Evolutionary conservation across 192 early-diverging fungal genomes (phyloP).

Genomic region (Kappamyces sp.): DNA sequence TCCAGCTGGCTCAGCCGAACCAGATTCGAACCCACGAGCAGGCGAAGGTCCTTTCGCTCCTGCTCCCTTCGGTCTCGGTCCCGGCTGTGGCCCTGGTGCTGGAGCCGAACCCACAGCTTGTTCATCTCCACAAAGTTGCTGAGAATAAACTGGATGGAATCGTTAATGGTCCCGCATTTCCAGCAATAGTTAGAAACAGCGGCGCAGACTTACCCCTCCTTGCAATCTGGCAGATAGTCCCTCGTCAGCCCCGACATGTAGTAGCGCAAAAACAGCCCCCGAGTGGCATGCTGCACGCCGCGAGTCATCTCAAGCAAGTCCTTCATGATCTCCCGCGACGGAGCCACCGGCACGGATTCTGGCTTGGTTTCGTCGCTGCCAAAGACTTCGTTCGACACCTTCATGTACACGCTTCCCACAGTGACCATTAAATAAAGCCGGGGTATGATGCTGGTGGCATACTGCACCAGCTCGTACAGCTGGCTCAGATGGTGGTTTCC

Average conservation of each 20-base stretch:
- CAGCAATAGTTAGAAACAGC: conserved; percentile 17
- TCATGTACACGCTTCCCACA: conserved; percentile 94
- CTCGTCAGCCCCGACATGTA: conserved; percentile 93
- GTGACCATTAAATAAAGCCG: conserved; percentile 99
- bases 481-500: conserved; percentile 72
- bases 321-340: conserved; percentile 92
- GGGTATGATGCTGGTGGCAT: conserved; percentile 97
- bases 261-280: conserved; percentile 94
- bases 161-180: conserved; percentile 76
- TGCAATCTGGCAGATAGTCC: conserved; percentile 85
- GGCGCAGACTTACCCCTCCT: conserved; percentile 19
- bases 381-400: conserved; percentile 53
- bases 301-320: conserved; percentile 99
- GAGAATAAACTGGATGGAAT: conserved; percentile 93
- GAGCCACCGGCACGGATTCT: conserved; percentile 58
- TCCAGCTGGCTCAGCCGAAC: conserved; percentile 90
- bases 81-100: conserved; percentile 89
- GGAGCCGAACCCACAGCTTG: conserved; percentile 98
- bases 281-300: conserved; percentile 97
- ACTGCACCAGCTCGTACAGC: conserved; percentile 97
- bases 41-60: conserved; percentile 90
- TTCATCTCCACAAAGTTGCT: conserved; percentile 99
- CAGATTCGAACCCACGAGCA: conserved; percentile 94
- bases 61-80: conserved; percentile 93
- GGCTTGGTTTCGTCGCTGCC: conserved; percentile 18